phyloP scores from a whole-genome alignment of 257 asterid genomes.

The Capsicum rhomboideum region DNA sequence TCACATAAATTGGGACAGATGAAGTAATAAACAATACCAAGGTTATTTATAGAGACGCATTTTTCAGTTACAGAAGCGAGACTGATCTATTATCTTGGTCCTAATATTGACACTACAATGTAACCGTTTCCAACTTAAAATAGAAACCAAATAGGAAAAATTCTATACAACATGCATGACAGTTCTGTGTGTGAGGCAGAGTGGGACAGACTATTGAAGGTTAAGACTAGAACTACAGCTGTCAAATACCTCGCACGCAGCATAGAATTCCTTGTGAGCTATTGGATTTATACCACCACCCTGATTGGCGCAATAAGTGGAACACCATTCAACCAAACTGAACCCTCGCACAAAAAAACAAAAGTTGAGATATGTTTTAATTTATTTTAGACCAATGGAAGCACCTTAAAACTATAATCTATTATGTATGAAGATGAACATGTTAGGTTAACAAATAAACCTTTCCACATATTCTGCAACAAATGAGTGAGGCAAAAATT shows the following conservation, averaged over 20 bases:
- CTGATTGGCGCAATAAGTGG: constrained; percentile 49
- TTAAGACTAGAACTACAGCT: background rate
- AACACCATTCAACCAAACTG: constrained; percentile 72
- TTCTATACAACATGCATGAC: background rate
- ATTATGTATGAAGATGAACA: background rate
- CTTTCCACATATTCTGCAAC: constrained; percentile 56
- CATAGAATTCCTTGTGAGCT: constrained; percentile 68
- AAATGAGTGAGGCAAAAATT: constrained; percentile 39
- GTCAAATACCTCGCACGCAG: constrained; percentile 73
- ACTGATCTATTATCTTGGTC: background rate
- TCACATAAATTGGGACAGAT: too few species aligned
- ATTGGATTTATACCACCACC: constrained; percentile 46
- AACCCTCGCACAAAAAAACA: constrained; percentile 11
- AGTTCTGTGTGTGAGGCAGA: background rate
- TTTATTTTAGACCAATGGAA: background rate
- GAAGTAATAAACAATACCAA: background rate
- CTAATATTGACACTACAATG: background rate
- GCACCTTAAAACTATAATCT: background rate
- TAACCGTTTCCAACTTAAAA: background rate
- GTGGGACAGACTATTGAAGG: background rate
- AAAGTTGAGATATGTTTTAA: background rate
- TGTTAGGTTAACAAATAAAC: constrained; percentile 17
- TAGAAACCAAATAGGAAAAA: background rate
- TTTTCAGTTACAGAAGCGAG: background rate
- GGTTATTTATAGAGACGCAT: background rate